phyloP scores from a whole-genome alignment of 2,329 filamentous ascomycete genomes.

The Ascocoryne sarcoides region DNA sequence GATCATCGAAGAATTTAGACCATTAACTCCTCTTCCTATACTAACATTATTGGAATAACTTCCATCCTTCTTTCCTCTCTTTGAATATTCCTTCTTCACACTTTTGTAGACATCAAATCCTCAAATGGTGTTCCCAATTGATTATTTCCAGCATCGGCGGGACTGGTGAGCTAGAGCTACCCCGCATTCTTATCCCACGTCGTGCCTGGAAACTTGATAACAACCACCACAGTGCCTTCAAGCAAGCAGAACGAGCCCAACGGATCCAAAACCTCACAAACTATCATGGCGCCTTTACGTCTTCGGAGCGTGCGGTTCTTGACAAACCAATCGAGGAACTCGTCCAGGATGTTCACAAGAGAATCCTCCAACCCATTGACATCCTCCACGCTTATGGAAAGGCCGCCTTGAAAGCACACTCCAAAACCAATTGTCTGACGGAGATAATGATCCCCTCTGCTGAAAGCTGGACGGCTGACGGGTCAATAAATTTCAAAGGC shows the following conservation, averaged over 20 bases:
- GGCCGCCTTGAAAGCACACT: conserved; percentile 72
- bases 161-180: conserved; percentile 24
- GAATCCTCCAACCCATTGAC: conserved; percentile 54
- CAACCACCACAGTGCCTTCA: conserved; percentile 54
- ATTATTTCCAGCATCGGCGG: conserved; percentile 28
- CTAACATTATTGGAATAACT: no score
- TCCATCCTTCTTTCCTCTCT: neutral
- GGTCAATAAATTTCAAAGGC: conserved; percentile 62
- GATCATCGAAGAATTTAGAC: no score
- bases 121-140: conserved; percentile 27
- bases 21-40: no score
- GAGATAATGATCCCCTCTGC: conserved; percentile 68
- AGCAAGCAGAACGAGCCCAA: conserved; percentile 65
- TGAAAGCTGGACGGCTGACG: conserved; percentile 47
- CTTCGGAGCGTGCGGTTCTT: conserved; percentile 58
- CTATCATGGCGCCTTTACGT: conserved; percentile 59
- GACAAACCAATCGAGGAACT: conserved; percentile 67
- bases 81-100: neutral
- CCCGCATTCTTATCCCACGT: conserved; percentile 6
- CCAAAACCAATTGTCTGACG: conserved; percentile 82
- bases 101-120: neutral
- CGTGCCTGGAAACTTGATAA: no score
- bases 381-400: conserved; percentile 83
- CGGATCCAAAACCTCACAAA: conserved; percentile 58
- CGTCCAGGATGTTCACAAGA: conserved; percentile 68